phyloP scores from a whole-genome alignment of 2,329 filamentous ascomycete species.

The Aureobasidium subglaciale region DNA sequence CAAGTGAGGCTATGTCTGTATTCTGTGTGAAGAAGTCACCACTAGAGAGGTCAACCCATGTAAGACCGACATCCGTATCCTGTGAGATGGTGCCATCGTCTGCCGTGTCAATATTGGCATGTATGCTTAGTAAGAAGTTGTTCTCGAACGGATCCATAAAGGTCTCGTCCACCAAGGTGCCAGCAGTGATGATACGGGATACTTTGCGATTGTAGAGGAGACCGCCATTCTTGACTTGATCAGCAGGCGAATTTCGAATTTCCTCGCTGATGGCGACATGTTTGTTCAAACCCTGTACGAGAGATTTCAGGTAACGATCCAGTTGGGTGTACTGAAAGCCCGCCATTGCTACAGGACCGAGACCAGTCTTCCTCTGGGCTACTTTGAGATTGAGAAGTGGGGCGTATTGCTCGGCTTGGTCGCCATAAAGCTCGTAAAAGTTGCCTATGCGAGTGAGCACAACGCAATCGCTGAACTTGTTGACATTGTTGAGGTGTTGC shows the following conservation, averaged over 20 bases:
- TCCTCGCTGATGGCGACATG: conserved; percentile 95
- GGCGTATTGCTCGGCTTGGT: conserved; percentile 84
- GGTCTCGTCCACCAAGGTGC: conserved; percentile 92
- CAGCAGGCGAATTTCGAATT: conserved; percentile 65
- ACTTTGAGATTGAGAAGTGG: conserved; percentile 84
- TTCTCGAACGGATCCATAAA: conserved; percentile 93
- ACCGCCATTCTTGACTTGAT: conserved; percentile 67
- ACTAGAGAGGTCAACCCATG: conserved; percentile 93
- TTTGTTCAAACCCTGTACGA: conserved; percentile 84
- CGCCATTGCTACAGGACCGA: conserved; percentile 80
- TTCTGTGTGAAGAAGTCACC: conserved; percentile 86
- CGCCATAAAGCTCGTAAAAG: conserved; percentile 97
- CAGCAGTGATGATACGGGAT: conserved; percentile 82
- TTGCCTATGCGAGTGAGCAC: conserved; percentile 85
- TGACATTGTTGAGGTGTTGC: conserved; percentile 83
- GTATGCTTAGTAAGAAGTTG: conserved; percentile 82
- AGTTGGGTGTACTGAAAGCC: conserved; percentile 92
- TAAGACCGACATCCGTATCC: conserved; percentile 57
- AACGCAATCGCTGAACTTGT: conserved; percentile 83
- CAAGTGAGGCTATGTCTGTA: conserved; percentile 61
- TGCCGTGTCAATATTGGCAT: conserved; percentile 40
- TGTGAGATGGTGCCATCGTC: not conserved
- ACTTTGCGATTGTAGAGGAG: conserved; percentile 80
- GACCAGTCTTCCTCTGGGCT: conserved; percentile 69
- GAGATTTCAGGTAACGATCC: conserved; percentile 82